Evolutionary conservation across 257 asterid genomes (phyloP).

Genomic region (Solanum gandarillasii): DNA sequence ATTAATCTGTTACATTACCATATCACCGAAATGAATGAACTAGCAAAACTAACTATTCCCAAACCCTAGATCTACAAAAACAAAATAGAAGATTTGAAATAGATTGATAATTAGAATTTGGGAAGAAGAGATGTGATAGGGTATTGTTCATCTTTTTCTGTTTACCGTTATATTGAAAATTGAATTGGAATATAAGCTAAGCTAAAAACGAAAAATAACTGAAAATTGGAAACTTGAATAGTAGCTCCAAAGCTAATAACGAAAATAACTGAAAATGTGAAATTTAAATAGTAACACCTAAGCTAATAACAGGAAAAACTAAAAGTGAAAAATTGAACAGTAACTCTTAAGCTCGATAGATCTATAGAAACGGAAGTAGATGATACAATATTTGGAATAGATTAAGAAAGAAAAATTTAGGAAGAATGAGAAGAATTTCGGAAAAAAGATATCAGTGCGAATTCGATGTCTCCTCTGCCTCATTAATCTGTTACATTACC

Average conservation of each 20-base stretch:
- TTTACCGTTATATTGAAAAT: not conserved
- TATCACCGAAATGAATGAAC: not conserved
- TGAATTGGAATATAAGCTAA: not conserved
- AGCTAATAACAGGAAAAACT: not conserved
- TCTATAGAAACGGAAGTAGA: not conserved
- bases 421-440: not conserved
- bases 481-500: not conserved
- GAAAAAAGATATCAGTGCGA: not conserved
- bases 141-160: too few species aligned
- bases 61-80: not conserved
- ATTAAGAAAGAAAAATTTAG: not conserved
- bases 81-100: not conserved
- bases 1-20: not conserved
- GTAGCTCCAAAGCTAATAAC: not conserved
- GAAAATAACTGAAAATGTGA: not conserved
- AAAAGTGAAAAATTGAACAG: not conserved
- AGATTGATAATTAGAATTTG: not conserved
- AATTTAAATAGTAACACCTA: not conserved
- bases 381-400: not conserved
- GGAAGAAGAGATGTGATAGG: not conserved
- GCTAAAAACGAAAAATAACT: not conserved
- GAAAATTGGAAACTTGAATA: not conserved
- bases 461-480: not conserved
- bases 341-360: not conserved
- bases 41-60: not conserved